Percentiles rank a stretch among this genome's conserved stretches.
phyloP scores from a whole-genome alignment of 768 basidiomycete species.

The Sutorius australiensis region DNA sequence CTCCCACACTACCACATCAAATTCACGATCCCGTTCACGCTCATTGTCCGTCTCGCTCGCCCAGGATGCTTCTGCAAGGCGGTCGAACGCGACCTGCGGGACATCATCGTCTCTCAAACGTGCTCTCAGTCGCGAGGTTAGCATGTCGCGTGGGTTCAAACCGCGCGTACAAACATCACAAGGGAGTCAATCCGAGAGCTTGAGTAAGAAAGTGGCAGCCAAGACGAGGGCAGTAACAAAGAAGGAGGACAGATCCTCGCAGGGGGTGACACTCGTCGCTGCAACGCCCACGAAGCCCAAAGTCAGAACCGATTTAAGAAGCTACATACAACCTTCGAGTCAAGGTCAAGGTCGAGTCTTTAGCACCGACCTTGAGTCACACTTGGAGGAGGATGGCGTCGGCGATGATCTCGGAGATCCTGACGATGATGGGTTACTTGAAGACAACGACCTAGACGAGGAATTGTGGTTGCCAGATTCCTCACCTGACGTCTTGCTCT shows the following conservation, averaged over 20 bases:
- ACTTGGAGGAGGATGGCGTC: neutral
- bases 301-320: conserved; percentile 6
- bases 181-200: conserved; percentile 11
- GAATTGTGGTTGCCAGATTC: conserved; percentile 39
- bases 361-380: conserved; percentile 1
- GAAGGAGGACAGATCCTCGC: conserved; percentile 3
- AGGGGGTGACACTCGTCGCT: conserved; percentile 42
- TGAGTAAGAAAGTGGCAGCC: conserved; percentile 13
- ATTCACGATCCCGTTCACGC: conserved; percentile 47
- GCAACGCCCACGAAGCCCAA: conserved; percentile 50
- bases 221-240: conserved; percentile 10
- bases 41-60: conserved; percentile 70
- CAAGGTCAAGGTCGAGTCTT: conserved; percentile 9
- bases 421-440: conserved; percentile 5
- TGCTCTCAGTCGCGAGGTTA: conserved; percentile 64
- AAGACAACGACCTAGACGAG: conserved; percentile 30
- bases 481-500: conserved; percentile 41
- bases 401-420: neutral
- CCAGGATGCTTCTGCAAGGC: conserved; percentile 48
- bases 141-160: conserved; percentile 73
- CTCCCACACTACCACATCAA: conserved; percentile 15
- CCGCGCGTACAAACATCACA: conserved; percentile 28
- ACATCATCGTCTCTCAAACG: conserved; percentile 44
- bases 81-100: conserved; percentile 31
- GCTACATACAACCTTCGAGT: conserved; percentile 1